Base-by-base conservation (phyloP, 495 filamentous ascomycete species). In the Annulohypoxylon nitens region DNA sequence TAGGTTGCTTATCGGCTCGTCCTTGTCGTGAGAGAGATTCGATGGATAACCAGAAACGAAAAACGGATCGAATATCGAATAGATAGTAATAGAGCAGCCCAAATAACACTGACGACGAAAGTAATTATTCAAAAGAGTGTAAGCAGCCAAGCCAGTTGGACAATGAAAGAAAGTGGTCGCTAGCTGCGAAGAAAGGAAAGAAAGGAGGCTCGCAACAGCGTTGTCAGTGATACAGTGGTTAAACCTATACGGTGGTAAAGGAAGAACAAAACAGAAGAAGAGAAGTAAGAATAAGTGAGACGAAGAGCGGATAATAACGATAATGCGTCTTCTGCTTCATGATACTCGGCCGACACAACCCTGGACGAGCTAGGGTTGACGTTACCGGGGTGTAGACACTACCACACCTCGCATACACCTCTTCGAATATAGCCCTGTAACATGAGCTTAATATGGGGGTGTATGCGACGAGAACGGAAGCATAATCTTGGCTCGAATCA, bases 141-240 rank as follows among this genome's bases (percentile, higher is more conserved):
- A 80, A 82, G 81, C 84, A 86, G 83, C 85, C 85, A 86, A 88
- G 80, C 85, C 83, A 86, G 85, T 88, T 87, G 86, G 85, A 77
- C 71, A 70, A 80, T 80, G 79, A 83, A 83, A 83, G 86, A 86
- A 84, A 85, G 85, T 83, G 80, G 83, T 80, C 76, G 78, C 81
- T 78, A 86, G 85, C 85, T 84, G 84, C 83, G 82, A 81, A 82
- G 81, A 83, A 82, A 81, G 80, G 82, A 80, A 76, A 71, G 75
- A 76, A 77, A 77, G 79, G 77, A 83, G 80, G 83, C 78, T 81
- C 83, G 80, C 83, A 79, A 83, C 81, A 78, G 76, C 78, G 80
- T 79, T 80, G 80, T 85, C 79, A 81, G 79, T 75, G 78, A 80
- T 82, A 77, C 74, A 80, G 74, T 78, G 66, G 69, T 79, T 65